Conservation (phyloP, 208 protist species). For the Trypanosoma conorhini region DNA sequence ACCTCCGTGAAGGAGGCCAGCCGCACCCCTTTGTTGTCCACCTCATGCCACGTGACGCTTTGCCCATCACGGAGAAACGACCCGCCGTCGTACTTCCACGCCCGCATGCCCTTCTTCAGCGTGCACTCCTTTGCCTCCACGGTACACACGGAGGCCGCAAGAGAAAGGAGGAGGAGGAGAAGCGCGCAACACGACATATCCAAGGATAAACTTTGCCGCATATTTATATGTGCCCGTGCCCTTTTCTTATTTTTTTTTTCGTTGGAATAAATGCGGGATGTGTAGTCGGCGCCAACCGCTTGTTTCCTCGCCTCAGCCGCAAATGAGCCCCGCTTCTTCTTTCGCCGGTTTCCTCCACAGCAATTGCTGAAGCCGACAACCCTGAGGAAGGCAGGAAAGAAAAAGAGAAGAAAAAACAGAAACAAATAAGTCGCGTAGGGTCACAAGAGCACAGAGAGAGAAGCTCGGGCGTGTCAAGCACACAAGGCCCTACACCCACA, state of each 20-base stretch:
- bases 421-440: too few relatives aligned
- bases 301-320: too few relatives aligned
- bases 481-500: background rate
- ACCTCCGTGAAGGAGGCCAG: slow-evolving; percentile 47
- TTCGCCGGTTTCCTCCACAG: too few relatives aligned
- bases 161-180: slow-evolving; percentile 17
- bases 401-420: too few relatives aligned
- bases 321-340: too few relatives aligned
- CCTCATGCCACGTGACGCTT: slow-evolving; percentile 49
- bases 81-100: slow-evolving; percentile 70
- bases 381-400: too few relatives aligned
- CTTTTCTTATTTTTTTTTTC: background rate
- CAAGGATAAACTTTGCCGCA: background rate
- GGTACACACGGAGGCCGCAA: background rate
- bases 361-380: too few relatives aligned
- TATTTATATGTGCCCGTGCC: background rate
- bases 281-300: too few relatives aligned
- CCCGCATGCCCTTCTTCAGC: slow-evolving; percentile 31
- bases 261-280: background rate
- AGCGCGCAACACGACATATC: background rate
- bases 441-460: background rate
- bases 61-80: slow-evolving; percentile 43
- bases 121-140: slow-evolving; percentile 52
- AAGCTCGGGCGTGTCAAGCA: background rate
- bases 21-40: slow-evolving; percentile 33